These are phyloP conservation scores for Aegilops bicornis DNA, from an alignment of 176 grass and related monocot genomes.

Conservation along the genomic window DNA sequence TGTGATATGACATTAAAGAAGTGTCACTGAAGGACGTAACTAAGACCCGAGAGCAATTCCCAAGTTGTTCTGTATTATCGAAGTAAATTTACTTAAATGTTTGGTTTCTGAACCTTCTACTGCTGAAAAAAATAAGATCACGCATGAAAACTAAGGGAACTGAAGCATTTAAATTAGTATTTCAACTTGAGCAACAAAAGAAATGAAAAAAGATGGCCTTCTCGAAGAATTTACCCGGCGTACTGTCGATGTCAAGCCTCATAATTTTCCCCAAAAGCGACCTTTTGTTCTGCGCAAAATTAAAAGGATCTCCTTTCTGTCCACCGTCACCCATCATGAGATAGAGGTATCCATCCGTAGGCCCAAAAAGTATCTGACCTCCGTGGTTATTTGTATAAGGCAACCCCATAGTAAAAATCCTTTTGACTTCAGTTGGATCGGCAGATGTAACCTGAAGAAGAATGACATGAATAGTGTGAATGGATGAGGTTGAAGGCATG, in stretches of 20 bases:
- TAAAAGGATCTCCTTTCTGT: conserved; percentile 81
- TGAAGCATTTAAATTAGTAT: background rate
- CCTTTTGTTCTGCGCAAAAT: conserved; percentile 92
- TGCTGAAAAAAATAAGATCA: background rate
- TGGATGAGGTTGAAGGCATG: background rate
- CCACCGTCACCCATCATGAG: conserved; percentile 97
- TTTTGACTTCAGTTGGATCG: conserved; percentile 68
- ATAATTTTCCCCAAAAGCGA: conserved; percentile 90
- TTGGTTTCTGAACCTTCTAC: background rate
- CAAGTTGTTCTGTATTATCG: background rate
- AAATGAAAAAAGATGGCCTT: conserved; percentile 1
- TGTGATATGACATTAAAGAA: background rate
- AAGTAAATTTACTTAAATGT: background rate
- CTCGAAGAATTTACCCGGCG: conserved; percentile 56
- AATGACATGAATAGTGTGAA: background rate
- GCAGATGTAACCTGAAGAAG: conserved; percentile 53
- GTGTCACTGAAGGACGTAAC: background rate
- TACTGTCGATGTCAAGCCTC: conserved; percentile 71
- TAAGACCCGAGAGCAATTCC: background rate
- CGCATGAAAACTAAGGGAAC: background rate
- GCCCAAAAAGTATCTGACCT: conserved; percentile 88
- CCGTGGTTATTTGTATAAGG: conserved; percentile 70
- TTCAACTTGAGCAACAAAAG: too few species aligned
- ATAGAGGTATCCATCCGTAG: conserved; percentile 81
- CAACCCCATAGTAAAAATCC: conserved; percentile 92